Conservation (phyloP, 75 land plant species). For the Pinus tabuliformis region DNA sequence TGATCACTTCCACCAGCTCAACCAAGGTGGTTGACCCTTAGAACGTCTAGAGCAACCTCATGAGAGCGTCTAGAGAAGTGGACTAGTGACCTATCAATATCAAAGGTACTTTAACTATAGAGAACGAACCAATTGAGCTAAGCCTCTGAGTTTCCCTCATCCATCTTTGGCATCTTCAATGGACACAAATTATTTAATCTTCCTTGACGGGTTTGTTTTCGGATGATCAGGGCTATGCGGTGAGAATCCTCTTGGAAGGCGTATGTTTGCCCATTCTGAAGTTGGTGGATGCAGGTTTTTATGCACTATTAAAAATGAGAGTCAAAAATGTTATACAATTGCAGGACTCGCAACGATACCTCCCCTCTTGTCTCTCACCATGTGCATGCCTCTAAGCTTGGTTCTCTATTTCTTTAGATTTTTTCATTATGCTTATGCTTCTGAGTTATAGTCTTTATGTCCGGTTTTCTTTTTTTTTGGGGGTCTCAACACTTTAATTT, state of each 20-base stretch:
- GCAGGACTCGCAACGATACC: conserved; percentile 60
- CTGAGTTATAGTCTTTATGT: not conserved
- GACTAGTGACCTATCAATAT: no score
- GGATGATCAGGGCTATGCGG: conserved; percentile 10
- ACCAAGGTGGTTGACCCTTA: no score
- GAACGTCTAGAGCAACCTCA: no score
- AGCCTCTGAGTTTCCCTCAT: conserved; percentile 13
- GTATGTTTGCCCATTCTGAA: conserved; percentile 14
- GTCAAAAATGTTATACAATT: conserved; percentile 23
- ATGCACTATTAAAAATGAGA: conserved; percentile 15
- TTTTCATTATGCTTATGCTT: not conserved
- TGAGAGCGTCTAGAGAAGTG: no score
- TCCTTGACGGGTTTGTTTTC: conserved; percentile 3
- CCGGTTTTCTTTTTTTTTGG: not conserved
- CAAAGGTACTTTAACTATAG: no score
- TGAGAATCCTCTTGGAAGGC: conserved; percentile 3
- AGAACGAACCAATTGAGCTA: no score
- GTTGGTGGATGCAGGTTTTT: conserved; percentile 12
- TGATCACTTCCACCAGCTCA: no score
- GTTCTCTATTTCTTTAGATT: not conserved
- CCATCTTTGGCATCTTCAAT: conserved; percentile 2
- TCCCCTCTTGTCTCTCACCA: not conserved
- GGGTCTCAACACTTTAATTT: not conserved
- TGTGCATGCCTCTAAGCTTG: no score
- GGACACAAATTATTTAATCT: not conserved